Percentiles rank a stretch among this genome's conserved stretches.
phyloP scores from a whole-genome alignment of 2,329 filamentous ascomycete species.

The Exophiala sp. region DNA sequence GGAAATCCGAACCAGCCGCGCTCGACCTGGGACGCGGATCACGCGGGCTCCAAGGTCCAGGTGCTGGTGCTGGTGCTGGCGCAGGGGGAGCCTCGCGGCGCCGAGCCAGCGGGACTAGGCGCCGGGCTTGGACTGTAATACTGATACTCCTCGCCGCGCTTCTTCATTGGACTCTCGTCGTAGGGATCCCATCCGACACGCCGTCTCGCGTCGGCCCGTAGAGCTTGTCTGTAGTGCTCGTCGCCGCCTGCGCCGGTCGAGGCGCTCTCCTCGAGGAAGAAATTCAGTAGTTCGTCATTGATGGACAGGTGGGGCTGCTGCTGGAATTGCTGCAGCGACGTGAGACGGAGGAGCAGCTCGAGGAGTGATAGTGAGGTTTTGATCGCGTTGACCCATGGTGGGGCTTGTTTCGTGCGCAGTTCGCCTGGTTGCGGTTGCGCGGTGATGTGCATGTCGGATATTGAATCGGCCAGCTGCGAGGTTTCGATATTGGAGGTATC shows the following conservation, averaged over 20 bases:
- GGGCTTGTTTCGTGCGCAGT: conserved; percentile 16
- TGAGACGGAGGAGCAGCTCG: conserved; percentile 80
- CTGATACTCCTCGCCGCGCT: conserved; percentile 60
- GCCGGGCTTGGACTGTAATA: conserved; percentile 36
- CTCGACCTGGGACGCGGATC: conserved; percentile 4
- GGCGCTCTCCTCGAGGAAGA: conserved; percentile 69
- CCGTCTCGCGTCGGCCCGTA: conserved; percentile 54
- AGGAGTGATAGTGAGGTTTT: conserved; percentile 70
- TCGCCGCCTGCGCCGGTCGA: conserved; percentile 61
- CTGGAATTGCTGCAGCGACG: conserved; percentile 84
- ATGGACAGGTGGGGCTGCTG: conserved; percentile 85
- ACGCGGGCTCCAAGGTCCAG: conserved; percentile 10
- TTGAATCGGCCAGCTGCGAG: conserved; percentile 36
- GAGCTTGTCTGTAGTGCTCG: conserved; percentile 53
- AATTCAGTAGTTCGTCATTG: conserved; percentile 79
- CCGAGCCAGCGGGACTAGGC: background rate
- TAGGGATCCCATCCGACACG: conserved; percentile 67
- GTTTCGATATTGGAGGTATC: conserved; percentile 39
- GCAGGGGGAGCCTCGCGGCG: background rate
- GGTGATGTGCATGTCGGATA: conserved; percentile 44
- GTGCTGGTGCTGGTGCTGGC: too few species aligned
- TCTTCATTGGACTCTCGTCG: conserved; percentile 63
- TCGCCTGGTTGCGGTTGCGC: conserved; percentile 4
- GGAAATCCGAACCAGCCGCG: conserved; percentile 31
- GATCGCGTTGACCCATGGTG: conserved; percentile 45